Evolutionary conservation across 176 grass and related monocot species (phyloP), one percentile per base, ranked within the genome.

Genomic region (maize (Zea mays)): DNA sequence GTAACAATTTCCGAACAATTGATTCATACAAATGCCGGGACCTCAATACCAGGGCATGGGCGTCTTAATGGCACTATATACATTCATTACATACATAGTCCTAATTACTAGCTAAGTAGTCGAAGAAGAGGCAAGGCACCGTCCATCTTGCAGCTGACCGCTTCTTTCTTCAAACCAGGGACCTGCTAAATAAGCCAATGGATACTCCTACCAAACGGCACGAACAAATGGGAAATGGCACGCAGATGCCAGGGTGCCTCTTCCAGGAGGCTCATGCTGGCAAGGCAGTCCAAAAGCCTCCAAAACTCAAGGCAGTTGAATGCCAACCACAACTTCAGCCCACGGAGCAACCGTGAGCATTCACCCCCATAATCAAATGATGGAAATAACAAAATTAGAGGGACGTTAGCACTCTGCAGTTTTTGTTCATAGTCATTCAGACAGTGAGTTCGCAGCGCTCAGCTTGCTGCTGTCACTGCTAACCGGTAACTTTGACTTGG

Each of bases 401-500:
- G 34, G 39, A 66, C 44, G 80, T 77, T 58, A 81, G 78, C 8
- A 50, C 39, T 87, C 60, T 82, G 82, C 21, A 74, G 39, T 84
- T 71, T 50, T 55, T 71, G 51, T 80, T 52, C 47, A 82, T 45
- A 77, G 63, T 13, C 79, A 72, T 49, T 89, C 80, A 59, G 52
- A 47, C 61, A 40, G 63, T 37, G 82, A 71, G 46, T 85, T 90
- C 39, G 62, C 84, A 34, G 66, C 34, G 16, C 79, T 88, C 42
- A 47, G 36, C 69, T 81, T 86, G 33, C 74, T 81, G 42, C 80
- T 47, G 27, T 83, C 85, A 34, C 39, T 16, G 38, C 71, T 46
- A 63, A 63, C 63, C 3, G 88, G 72, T 50, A 90, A 65, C 71
- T 90, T 81, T 8, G 65, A 55, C 78, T 87, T 99, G 6, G 92